Evolutionary conservation across 139 green algal species (phyloP).

Genomic region (Picochlorum sp.): DNA sequence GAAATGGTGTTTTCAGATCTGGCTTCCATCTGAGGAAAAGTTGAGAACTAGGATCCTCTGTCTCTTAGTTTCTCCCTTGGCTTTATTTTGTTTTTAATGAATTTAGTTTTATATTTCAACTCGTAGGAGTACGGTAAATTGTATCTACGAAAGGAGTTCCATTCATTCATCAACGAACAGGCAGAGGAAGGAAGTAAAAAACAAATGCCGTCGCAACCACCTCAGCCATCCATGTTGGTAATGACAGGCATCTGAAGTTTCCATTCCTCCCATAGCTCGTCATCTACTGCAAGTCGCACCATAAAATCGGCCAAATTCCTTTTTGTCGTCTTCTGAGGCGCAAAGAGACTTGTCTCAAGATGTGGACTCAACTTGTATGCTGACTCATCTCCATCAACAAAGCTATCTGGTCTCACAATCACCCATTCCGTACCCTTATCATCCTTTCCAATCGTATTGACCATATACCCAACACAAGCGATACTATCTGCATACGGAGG

Average conservation of each 20-base stretch:
- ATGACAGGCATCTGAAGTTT: neutral
- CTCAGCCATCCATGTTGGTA: no score
- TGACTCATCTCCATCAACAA: neutral
- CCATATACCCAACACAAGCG: neutral
- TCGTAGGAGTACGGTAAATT: no score
- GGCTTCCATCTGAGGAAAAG: no score
- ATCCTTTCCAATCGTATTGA: neutral
- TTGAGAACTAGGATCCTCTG: no score
- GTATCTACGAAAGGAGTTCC: no score
- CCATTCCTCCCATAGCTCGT: neutral
- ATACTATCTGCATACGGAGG: slow-evolving; percentile 1
- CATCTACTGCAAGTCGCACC: neutral
- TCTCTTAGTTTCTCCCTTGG: no score
- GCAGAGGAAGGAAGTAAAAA: no score
- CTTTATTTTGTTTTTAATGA: no score
- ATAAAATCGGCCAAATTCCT: neutral
- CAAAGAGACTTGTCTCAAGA: neutral
- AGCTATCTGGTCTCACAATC: neutral
- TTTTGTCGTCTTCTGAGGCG: neutral
- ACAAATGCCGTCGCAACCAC: no score
- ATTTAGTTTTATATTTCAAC: no score
- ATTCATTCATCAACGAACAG: no score
- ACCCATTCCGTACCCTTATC: neutral
- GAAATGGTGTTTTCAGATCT: no score
- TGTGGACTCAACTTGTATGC: neutral